Evolutionary conservation across 768 basidiomycete genomes (phyloP), one percentile per base, ranked within the genome.

Genomic region (Tulasnella sp.): DNA sequence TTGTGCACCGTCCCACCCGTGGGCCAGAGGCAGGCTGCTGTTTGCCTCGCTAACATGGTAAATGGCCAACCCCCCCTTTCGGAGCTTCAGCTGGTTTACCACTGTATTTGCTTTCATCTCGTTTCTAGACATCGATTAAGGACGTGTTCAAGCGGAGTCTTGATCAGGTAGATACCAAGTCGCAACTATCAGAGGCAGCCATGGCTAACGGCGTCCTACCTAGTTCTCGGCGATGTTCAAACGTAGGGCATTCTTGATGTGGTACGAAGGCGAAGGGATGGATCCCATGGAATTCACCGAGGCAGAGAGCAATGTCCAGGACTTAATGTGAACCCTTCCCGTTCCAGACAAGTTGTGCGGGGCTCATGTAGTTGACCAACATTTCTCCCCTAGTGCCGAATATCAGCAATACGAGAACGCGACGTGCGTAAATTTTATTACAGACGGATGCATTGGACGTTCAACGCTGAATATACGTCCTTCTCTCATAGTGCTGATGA

Each of bases 181-280:
- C 63, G 3, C 50, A 10, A n/a, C n/a, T 52, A 27, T 23, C 30
- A 19, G n/a, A n/a, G 11, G 27, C 5, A 19, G 24, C n/a, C 24
- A 4, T 52, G 8, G n/a, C 34, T 38, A 15, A 38, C 51, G 8
- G 7, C 10, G 11, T 48, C 47, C 8, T 26, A 42, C 67, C n/a
- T 61, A 90, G 85, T 93, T 90, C 71, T 63, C 79, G 0, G 72
- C 77, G 3, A 92, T 94, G 88, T 93, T 80, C 73, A 88, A 85
- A 69, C 80, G 90, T 29, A 76, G 78, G 47, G 92, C 92, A 4
- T 95, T 88, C 77, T 71, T 59, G 23, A 49, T 50, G 48, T 59
- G 58, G 58, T 59, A 59, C 34, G 86, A 83, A 8, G 86, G 82
- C 11, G 91, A 94, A 70, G 91, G 91, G 44, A 93, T 94, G 92